Evolutionary conservation across 2,329 filamentous ascomycete genomes (phyloP).

Genomic region (Cladosporium sp.): DNA sequence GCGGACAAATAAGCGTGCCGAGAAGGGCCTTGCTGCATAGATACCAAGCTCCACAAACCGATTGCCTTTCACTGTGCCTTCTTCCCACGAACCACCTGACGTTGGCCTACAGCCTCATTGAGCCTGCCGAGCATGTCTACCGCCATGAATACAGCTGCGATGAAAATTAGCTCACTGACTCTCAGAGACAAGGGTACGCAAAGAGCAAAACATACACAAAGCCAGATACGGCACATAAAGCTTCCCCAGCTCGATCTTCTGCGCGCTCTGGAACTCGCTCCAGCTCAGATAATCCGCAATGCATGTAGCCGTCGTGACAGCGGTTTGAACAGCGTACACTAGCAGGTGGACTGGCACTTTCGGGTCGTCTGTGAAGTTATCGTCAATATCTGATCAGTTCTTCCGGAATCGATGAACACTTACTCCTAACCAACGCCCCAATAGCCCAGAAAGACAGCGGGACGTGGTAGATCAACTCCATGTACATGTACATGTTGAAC

Average conservation of each 20-base stretch:
- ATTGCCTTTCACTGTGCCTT: background rate
- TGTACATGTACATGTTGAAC: conserved; percentile 52
- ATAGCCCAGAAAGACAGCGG: conserved; percentile 57
- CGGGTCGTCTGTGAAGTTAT: conserved; percentile 43
- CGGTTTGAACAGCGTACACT: conserved; percentile 53
- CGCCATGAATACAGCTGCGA: conserved; percentile 36
- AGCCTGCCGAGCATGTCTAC: conserved; percentile 32
- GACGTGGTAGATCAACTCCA: conserved; percentile 56
- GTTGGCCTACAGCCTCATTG: background rate
- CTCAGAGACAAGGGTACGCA: too few relatives aligned
- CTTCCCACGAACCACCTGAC: background rate
- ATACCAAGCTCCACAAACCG: too few relatives aligned
- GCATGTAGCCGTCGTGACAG: conserved; percentile 57
- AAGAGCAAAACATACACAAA: conserved; percentile 37
- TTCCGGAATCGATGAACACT: conserved; percentile 13
- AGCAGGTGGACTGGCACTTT: conserved; percentile 55
- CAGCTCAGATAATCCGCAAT: conserved; percentile 56
- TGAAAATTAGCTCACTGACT: background rate
- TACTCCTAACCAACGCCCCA: conserved; percentile 47
- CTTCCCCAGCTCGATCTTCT: conserved; percentile 46
- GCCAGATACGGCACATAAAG: conserved; percentile 54
- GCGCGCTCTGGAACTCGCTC: conserved; percentile 37
- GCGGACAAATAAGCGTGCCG: too few relatives aligned
- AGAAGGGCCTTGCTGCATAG: too few relatives aligned
- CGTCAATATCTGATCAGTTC: background rate